Evolutionary conservation across 2,329 filamentous ascomycete genomes (phyloP).

Genomic region (Chrysosporium keratinophilum): DNA sequence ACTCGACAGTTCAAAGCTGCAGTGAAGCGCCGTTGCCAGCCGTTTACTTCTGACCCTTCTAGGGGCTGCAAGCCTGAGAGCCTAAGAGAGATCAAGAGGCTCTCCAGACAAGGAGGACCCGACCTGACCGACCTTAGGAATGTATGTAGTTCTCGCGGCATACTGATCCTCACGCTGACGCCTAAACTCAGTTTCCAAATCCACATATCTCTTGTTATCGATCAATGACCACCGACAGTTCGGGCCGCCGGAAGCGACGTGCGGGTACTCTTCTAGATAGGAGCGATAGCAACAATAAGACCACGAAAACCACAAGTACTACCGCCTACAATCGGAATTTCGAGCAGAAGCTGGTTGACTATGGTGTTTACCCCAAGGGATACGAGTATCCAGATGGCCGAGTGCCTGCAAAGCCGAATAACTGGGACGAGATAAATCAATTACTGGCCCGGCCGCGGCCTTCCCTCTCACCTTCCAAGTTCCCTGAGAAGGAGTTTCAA

Average conservation of each 20-base stretch:
- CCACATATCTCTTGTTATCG: not conserved
- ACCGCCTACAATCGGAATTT: conserved; percentile 26
- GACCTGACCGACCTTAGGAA: conserved; percentile 15
- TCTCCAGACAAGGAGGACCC: conserved; percentile 12
- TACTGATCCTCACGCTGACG: not conserved
- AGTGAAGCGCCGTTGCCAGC: no score
- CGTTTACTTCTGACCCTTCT: conserved; percentile 6
- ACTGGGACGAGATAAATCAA: conserved; percentile 24
- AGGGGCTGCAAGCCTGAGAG: not conserved
- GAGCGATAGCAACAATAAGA: not conserved
- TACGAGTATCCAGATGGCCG: conserved; percentile 21
- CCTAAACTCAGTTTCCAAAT: not conserved
- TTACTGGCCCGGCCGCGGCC: conserved; percentile 22
- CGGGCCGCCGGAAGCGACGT: conserved; percentile 6
- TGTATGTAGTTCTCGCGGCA: conserved; percentile 10
- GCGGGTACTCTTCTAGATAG: conserved; percentile 6
- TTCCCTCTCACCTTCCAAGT: conserved; percentile 31
- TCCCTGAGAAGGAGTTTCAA: conserved; percentile 24
- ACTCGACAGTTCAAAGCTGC: no score
- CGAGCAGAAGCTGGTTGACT: conserved; percentile 30
- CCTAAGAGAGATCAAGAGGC: conserved; percentile 7
- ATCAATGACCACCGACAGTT: conserved; percentile 5
- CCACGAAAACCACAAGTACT: conserved; percentile 13
- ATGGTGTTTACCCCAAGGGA: conserved; percentile 23
- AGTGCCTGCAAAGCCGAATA: conserved; percentile 23